phyloP scores from a whole-genome alignment of 169 alveolate genomes.

The Eimeria praecox region DNA sequence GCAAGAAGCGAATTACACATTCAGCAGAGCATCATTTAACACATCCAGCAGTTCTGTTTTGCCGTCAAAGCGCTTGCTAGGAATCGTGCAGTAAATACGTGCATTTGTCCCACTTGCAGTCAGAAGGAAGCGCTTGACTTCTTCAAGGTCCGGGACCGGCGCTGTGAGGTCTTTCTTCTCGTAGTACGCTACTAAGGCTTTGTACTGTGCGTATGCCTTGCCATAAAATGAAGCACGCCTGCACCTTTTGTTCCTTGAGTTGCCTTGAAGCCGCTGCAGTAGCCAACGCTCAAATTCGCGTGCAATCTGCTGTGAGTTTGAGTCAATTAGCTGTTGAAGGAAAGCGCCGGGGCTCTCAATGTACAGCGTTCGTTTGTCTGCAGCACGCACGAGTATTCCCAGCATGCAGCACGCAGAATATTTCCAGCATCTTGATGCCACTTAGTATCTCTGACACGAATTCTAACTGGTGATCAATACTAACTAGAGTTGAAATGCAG shows the following conservation, averaged over 20 bases:
- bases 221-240: slow-evolving; percentile 60
- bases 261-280: slow-evolving; percentile 68
- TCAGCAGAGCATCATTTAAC: not conserved
- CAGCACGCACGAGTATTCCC: not conserved
- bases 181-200: slow-evolving; percentile 22
- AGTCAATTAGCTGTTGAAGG: slow-evolving; percentile 21
- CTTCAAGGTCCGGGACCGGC: slow-evolving; percentile 51
- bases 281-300: slow-evolving; percentile 52
- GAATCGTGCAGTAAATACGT: not conserved
- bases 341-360: slow-evolving; percentile 76
- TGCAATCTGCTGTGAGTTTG: slow-evolving; percentile 3
- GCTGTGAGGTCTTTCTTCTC: slow-evolving; percentile 49
- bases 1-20: not conserved
- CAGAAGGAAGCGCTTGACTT: slow-evolving; percentile 65
- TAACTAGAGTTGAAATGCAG: not conserved
- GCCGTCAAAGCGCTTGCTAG: not conserved
- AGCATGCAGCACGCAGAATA: too few species aligned
- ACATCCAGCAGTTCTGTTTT: not conserved
- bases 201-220: slow-evolving; percentile 62
- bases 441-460: not conserved
- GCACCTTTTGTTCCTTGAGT: slow-evolving; percentile 36
- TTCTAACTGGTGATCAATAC: not conserved
- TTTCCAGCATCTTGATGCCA: not conserved
- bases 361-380: slow-evolving; percentile 61
- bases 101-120: slow-evolving; percentile 14